These are phyloP conservation scores for Candida corydali DNA, from an alignment of 805 yeast species.

Conservation along the genomic window DNA sequence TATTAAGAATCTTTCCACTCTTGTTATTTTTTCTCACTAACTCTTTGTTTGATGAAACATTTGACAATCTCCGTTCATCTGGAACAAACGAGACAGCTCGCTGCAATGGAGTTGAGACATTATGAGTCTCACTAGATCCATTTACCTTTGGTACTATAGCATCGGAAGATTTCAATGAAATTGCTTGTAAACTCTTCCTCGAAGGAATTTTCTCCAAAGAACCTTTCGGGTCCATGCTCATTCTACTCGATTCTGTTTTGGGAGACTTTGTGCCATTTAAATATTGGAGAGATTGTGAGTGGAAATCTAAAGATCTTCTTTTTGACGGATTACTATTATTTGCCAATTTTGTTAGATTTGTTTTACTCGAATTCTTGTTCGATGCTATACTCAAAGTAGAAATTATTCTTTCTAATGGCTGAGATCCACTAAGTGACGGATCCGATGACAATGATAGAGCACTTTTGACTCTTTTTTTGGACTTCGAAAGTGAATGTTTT, in stretches of 20 bases:
- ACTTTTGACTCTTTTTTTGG: slow-evolving; percentile 32
- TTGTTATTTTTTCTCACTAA: slow-evolving; percentile 13
- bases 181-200: slow-evolving; percentile 1
- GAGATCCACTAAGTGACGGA: slow-evolving; percentile 21
- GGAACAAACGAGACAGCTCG: slow-evolving; percentile 19
- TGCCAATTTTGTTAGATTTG: slow-evolving; percentile 7
- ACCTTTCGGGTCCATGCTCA: not conserved
- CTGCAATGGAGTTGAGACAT: slow-evolving; percentile 4
- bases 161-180: slow-evolving; percentile 3
- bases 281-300: not conserved
- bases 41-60: slow-evolving; percentile 11
- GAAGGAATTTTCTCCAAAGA: slow-evolving; percentile 1
- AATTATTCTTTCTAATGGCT: slow-evolving; percentile 36
- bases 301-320: slow-evolving; percentile 6
- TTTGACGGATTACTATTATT: not conserved
- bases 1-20: slow-evolving; percentile 24
- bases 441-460: slow-evolving; percentile 31
- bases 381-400: slow-evolving; percentile 33
- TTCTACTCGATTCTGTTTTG: not conserved
- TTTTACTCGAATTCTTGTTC: slow-evolving; percentile 12
- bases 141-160: not conserved
- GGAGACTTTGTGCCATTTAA: not conserved
- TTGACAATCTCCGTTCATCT: slow-evolving; percentile 13
- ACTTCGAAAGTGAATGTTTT: slow-evolving; percentile 24
- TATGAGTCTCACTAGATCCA: not conserved